Evolutionary conservation across 129 eudicot species (phyloP).

Genomic region (Deinandra increscens): DNA sequence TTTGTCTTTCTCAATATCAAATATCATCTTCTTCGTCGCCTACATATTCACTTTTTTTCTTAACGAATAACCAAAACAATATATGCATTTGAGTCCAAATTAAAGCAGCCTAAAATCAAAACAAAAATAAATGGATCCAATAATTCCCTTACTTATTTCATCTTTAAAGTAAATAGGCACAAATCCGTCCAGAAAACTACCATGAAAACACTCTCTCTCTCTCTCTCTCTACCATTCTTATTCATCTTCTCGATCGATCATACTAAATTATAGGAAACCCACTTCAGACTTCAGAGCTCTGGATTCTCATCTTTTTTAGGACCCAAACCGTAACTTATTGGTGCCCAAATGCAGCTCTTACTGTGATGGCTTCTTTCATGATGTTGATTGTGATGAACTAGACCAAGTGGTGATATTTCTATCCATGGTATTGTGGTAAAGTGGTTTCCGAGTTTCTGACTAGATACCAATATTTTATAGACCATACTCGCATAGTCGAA

Average conservation of each 20-base stretch:
- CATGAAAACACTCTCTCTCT: background rate
- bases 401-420: background rate
- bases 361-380: constrained; percentile 9
- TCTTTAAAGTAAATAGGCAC: background rate
- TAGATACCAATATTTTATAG: constrained; percentile 5
- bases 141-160: background rate
- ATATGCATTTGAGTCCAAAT: background rate
- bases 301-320: background rate
- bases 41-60: background rate
- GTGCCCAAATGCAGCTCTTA: constrained; percentile 11
- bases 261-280: background rate
- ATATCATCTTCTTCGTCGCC: constrained; percentile 1
- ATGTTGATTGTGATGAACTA: constrained; percentile 7
- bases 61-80: background rate
- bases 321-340: background rate
- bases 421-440: background rate
- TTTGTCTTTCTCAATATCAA: background rate
- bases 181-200: background rate
- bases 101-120: background rate
- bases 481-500: background rate
- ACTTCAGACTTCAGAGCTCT: background rate
- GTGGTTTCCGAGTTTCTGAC: background rate
- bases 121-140: background rate
- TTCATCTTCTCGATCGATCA: background rate
- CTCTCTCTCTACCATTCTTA: constrained; percentile 7